These are phyloP conservation scores for Paragyromitra xinjiangensis DNA, from an alignment of 495 filamentous ascomycete species.

Conservation along the genomic window DNA sequence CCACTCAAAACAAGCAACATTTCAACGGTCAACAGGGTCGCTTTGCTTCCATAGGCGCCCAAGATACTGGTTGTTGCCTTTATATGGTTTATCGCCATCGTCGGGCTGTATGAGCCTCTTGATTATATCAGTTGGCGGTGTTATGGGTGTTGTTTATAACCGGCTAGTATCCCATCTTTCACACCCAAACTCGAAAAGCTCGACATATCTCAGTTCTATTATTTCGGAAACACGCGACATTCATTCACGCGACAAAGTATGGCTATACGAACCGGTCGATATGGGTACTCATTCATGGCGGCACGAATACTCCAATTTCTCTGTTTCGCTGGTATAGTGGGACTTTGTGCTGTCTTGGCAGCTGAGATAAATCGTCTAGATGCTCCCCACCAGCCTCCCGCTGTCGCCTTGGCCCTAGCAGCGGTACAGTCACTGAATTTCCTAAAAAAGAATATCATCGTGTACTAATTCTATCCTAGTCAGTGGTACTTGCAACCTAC, in stretches of 20 bases:
- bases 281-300: constrained; percentile 33
- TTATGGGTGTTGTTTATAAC: constrained; percentile 2
- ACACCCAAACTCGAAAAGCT: background rate
- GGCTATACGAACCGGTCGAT: constrained; percentile 40
- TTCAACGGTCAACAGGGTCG: constrained; percentile 19
- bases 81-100: background rate
- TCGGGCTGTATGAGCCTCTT: background rate
- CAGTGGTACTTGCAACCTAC: constrained; percentile 17
- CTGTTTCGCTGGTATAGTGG: constrained; percentile 16
- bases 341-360: constrained; percentile 21
- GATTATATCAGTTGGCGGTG: background rate
- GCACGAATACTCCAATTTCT: constrained; percentile 33
- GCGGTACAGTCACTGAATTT: constrained; percentile 1
- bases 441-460: background rate
- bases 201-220: background rate
- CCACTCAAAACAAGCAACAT: constrained; percentile 36
- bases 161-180: background rate
- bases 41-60: no score
- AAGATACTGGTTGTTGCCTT: no score
- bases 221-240: background rate
- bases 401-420: constrained; percentile 17
- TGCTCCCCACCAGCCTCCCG: constrained; percentile 9
- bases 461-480: constrained; percentile 6
- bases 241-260: constrained; percentile 3
- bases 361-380: constrained; percentile 31